phyloP scores from a whole-genome alignment of 75 land plant genomes.

The Adiantum capillusveneris region DNA sequence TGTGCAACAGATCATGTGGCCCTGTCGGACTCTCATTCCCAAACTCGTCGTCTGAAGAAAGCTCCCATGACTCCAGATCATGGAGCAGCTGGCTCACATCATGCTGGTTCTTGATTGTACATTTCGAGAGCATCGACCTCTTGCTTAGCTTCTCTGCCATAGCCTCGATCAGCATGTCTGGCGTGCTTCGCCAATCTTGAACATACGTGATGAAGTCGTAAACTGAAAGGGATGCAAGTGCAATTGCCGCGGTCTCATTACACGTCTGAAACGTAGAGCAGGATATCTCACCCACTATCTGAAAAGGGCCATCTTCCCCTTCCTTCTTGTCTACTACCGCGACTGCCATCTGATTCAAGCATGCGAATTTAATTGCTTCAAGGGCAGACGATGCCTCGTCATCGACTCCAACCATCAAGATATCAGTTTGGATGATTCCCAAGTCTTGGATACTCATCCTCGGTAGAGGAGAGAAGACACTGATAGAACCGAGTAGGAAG shows the following conservation, averaged over 20 bases:
- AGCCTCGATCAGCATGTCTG: slow-evolving; percentile 33
- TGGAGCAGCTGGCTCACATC: neutral
- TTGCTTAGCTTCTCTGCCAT: slow-evolving; percentile 13
- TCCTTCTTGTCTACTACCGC: slow-evolving; percentile 42
- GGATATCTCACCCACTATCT: slow-evolving; percentile 68
- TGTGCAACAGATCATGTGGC: too few species aligned
- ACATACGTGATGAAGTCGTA: slow-evolving; percentile 52
- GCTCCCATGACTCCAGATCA: neutral
- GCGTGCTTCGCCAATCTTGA: slow-evolving; percentile 50
- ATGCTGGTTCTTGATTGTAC: neutral
- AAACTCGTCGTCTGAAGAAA: slow-evolving; percentile 18
- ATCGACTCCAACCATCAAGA: slow-evolving; percentile 26
- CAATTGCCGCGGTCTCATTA: slow-evolving; percentile 57
- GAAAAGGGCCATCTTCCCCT: slow-evolving; percentile 2
- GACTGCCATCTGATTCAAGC: slow-evolving; percentile 41
- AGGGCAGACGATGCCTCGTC: slow-evolving; percentile 48
- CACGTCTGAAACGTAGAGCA: slow-evolving; percentile 44
- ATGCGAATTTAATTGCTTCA: slow-evolving; percentile 33
- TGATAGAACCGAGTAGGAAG: slow-evolving; percentile 59
- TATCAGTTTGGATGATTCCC: slow-evolving; percentile 37
- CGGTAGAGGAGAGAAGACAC: slow-evolving; percentile 55
- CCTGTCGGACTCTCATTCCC: too few species aligned
- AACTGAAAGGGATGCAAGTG: slow-evolving; percentile 55
- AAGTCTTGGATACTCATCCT: slow-evolving; percentile 49
- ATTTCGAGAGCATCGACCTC: slow-evolving; percentile 23